These are phyloP conservation scores for Mycosphaerelloides madeirae DNA, from an alignment of 2,329 filamentous ascomycete genomes.

Conservation along the genomic window DNA sequence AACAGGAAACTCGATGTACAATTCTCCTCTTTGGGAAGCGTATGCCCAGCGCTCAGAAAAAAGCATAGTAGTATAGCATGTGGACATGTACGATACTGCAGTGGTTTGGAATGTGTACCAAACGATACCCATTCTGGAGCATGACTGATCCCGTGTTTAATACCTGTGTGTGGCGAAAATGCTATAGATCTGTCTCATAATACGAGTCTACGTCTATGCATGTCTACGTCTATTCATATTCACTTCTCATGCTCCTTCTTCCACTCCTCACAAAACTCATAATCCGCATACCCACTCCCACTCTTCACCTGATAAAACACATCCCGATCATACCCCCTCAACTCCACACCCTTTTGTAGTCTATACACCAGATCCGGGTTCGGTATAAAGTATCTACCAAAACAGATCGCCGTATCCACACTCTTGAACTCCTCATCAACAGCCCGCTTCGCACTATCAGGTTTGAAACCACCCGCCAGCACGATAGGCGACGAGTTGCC, in stretches of 20 bases:
- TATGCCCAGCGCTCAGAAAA: no score
- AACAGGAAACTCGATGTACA: not conserved
- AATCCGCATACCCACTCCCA: conserved; percentile 38
- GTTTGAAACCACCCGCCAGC: conserved; percentile 40
- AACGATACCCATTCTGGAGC: no score
- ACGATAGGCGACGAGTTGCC: conserved; percentile 44
- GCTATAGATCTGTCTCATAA: no score
- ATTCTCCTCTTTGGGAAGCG: no score
- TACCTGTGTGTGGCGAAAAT: no score
- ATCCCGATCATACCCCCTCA: conserved; percentile 41
- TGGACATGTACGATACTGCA: no score
- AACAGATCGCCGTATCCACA: conserved; percentile 41
- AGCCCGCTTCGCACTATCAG: conserved; percentile 33
- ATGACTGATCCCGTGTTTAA: no score
- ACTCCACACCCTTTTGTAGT: conserved; percentile 38
- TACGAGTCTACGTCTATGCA: no score
- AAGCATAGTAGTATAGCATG: no score
- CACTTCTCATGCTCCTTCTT: no score
- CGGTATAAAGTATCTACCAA: conserved; percentile 46
- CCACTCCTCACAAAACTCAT: conserved; percentile 6
- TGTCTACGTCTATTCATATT: no score
- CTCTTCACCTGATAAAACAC: conserved; percentile 42
- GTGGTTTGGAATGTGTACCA: no score
- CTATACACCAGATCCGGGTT: conserved; percentile 47
- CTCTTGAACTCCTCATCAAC: conserved; percentile 33